Evolutionary conservation across 306 rosid genomes (phyloP).

Genomic region (Datisca glomerata): DNA sequence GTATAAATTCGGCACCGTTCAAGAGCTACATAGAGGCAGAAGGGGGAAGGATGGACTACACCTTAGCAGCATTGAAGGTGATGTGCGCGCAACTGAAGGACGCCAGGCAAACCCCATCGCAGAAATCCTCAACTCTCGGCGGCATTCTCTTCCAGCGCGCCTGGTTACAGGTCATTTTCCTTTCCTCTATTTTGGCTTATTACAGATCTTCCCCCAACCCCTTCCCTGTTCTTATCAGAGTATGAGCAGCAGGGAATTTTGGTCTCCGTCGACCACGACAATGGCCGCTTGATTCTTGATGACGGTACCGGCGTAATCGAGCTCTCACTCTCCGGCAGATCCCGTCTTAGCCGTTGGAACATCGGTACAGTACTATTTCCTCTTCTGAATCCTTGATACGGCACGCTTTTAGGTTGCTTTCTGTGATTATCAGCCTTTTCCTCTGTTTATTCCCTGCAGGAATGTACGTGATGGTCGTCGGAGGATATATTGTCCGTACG

Average conservation of each 20-base stretch:
- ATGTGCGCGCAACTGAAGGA: slow-evolving; percentile 41
- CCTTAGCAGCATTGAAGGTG: slow-evolving; percentile 60
- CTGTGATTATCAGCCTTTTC: too few relatives aligned
- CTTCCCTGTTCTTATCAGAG: not conserved
- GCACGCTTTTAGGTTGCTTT: too few relatives aligned
- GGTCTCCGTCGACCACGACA: slow-evolving; percentile 22
- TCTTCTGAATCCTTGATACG: not conserved
- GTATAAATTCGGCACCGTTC: too few relatives aligned
- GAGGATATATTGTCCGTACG: slow-evolving; percentile 31
- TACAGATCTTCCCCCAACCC: slow-evolving; percentile 1
- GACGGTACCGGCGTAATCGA: slow-evolving; percentile 61
- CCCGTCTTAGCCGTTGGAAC: slow-evolving; percentile 42
- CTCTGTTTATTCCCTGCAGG: slow-evolving; percentile 41
- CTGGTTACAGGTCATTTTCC: slow-evolving; percentile 50
- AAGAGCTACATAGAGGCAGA: slow-evolving; percentile 23
- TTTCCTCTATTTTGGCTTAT: not conserved
- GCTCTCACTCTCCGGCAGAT: slow-evolving; percentile 43
- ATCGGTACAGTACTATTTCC: slow-evolving; percentile 20
- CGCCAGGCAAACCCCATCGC: slow-evolving; percentile 31
- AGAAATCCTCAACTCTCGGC: slow-evolving; percentile 32
- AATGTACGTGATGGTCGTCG: slow-evolving; percentile 85
- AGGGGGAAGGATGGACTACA: slow-evolving; percentile 50
- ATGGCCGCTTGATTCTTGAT: slow-evolving; percentile 37
- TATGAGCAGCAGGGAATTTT: slow-evolving; percentile 38
- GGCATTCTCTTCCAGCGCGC: slow-evolving; percentile 79